Evolutionary conservation across 495 filamentous ascomycete species (phyloP).

Genomic region (Penicillium herquei): DNA sequence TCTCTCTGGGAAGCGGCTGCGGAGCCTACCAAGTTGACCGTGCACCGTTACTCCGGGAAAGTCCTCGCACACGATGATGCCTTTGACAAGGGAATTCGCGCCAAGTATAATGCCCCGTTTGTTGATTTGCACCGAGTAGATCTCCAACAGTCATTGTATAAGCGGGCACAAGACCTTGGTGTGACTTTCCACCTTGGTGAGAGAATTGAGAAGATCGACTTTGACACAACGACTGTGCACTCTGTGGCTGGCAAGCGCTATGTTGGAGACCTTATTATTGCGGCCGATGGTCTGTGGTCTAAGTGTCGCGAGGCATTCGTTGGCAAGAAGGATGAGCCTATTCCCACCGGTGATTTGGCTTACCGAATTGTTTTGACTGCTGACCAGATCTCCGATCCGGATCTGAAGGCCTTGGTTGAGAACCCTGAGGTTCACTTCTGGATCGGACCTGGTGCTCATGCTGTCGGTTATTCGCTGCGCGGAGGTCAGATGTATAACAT

Average conservation of each 20-base stretch:
- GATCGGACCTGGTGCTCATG: constrained; percentile 65
- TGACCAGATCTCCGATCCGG: constrained; percentile 39
- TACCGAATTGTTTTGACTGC: constrained; percentile 64
- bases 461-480: constrained; percentile 62
- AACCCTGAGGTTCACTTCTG: constrained; percentile 67
- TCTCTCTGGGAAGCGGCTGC: constrained; percentile 47
- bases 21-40: constrained; percentile 51
- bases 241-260: constrained; percentile 27
- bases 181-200: constrained; percentile 47
- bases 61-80: constrained; percentile 51
- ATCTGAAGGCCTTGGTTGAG: constrained; percentile 48
- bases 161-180: constrained; percentile 52
- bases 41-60: constrained; percentile 55
- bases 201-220: constrained; percentile 43
- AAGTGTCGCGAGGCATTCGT: constrained; percentile 48
- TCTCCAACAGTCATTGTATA: constrained; percentile 52
- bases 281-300: constrained; percentile 58
- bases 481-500: constrained; percentile 65
- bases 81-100: constrained; percentile 41
- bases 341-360: constrained; percentile 66
- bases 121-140: constrained; percentile 61
- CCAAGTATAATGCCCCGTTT: constrained; percentile 51
- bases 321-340: constrained; percentile 42
- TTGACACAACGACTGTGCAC: constrained; percentile 22
- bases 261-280: constrained; percentile 54